Conservation (phyloP, 2,329 filamentous ascomycete genomes). For the Fusarium sp. region DNA sequence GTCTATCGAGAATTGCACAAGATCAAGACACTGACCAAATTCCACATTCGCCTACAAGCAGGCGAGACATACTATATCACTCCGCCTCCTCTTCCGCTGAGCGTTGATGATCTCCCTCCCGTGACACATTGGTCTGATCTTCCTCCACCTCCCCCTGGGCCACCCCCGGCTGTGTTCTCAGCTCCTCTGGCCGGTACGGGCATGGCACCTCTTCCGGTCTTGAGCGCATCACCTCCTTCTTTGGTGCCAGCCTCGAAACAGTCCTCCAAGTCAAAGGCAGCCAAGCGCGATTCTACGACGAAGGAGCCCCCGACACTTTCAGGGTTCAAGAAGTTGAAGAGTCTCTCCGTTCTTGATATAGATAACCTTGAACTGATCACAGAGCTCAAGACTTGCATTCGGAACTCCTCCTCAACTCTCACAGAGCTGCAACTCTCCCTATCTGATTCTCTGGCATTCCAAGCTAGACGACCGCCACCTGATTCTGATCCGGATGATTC, state of each 20-base stretch:
- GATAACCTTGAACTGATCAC: constrained; percentile 65
- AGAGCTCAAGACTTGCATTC: constrained; percentile 67
- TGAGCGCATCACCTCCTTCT: constrained; percentile 45
- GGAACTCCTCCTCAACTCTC: constrained; percentile 65
- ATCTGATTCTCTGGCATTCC: constrained; percentile 61
- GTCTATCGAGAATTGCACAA: constrained; percentile 68
- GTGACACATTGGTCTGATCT: constrained; percentile 49
- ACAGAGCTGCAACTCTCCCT: constrained; percentile 68
- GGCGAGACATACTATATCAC: constrained; percentile 65
- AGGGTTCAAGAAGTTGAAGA: constrained; percentile 66
- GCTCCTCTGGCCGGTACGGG: constrained; percentile 23
- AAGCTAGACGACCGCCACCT: constrained; percentile 52
- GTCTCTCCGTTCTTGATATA: constrained; percentile 68
- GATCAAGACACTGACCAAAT: constrained; percentile 61
- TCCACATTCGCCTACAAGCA: constrained; percentile 69
- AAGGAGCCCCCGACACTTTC: constrained; percentile 65
- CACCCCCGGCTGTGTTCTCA: constrained; percentile 36
- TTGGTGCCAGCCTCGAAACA: constrained; percentile 52
- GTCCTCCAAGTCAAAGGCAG: constrained; percentile 47
- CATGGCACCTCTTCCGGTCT: constrained; percentile 26
- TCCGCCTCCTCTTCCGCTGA: constrained; percentile 59
- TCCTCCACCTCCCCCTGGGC: constrained; percentile 37
- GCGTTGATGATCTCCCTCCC: constrained; percentile 43
- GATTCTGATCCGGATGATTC: constrained; percentile 60
- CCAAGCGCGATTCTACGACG: constrained; percentile 47